Evolutionary conservation across 179 eudicot species (phyloP).

Genomic region (Carnegiea gigantea): DNA sequence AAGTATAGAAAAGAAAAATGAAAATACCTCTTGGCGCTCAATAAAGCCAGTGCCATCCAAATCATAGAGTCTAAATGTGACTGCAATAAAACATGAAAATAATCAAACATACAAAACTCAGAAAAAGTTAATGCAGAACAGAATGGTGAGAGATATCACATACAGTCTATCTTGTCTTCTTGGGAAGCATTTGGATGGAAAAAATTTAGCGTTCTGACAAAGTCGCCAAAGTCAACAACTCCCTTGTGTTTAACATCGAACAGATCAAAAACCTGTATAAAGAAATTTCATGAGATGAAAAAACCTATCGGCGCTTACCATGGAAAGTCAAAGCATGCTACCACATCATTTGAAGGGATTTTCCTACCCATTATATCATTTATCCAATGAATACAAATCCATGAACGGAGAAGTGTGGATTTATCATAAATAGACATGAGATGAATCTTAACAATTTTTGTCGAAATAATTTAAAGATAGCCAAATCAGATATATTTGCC

Average conservation of each 20-base stretch:
- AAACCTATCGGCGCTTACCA: not conserved
- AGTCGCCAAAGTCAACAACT: slow-evolving; percentile 93
- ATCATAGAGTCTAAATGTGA: slow-evolving; percentile 87
- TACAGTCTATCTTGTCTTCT: slow-evolving; percentile 91
- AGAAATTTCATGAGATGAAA: not conserved
- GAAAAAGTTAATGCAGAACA: not conserved
- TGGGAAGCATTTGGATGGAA: slow-evolving; percentile 93
- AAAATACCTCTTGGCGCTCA: slow-evolving; percentile 83
- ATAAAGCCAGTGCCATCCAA: slow-evolving; percentile 83
- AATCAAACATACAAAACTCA: slow-evolving; percentile 13
- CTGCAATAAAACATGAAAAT: slow-evolving; percentile 40
- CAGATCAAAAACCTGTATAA: slow-evolving; percentile 78
- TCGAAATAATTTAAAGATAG: no score
- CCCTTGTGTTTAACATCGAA: slow-evolving; percentile 91
- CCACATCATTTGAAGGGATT: not conserved
- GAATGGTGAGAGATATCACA: slow-evolving; percentile 20
- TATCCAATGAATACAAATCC: not conserved
- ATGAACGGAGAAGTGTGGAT: not conserved
- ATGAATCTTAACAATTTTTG: no score
- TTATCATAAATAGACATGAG: not conserved
- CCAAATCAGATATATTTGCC: not conserved
- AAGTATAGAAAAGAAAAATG: not conserved
- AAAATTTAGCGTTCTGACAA: slow-evolving; percentile 76
- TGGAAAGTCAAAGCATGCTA: not conserved
- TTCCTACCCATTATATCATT: no score